phyloP scores from a whole-genome alignment of 1,139 yeast species.

The Magnusiomyces paraingens region DNA sequence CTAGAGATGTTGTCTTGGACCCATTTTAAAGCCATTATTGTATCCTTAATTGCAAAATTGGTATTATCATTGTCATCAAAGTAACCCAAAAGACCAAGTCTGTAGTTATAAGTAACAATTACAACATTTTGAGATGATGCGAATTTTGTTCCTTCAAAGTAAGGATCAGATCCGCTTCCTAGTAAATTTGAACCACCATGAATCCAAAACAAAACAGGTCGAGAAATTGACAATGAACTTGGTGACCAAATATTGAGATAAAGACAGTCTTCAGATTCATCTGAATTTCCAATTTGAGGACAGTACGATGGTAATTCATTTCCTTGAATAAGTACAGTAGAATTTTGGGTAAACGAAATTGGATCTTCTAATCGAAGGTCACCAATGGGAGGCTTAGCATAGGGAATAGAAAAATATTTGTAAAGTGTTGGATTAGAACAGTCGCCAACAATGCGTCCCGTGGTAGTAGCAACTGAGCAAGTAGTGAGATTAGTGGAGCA shows the following conservation, averaged over 20 bases:
- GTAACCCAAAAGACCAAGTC: constrained; percentile 35
- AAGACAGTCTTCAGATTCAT: constrained; percentile 26
- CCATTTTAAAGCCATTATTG: constrained; percentile 34
- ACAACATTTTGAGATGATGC: constrained; percentile 30
- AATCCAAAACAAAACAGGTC: constrained; percentile 35
- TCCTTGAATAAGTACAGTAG: constrained; percentile 5
- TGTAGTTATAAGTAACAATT: constrained; percentile 35
- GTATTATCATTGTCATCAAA: constrained; percentile 26
- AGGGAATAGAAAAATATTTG: constrained; percentile 24
- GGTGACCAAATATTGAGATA: constrained; percentile 27
- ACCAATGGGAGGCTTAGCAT: constrained; percentile 26
- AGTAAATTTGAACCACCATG: constrained; percentile 36
- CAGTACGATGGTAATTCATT: constrained; percentile 21
- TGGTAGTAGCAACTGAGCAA: constrained; percentile 10
- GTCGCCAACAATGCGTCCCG: constrained; percentile 12
- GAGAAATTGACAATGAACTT: constrained; percentile 8
- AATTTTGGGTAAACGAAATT: constrained; percentile 5
- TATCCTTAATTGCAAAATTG: constrained; percentile 35
- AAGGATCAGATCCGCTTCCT: constrained; percentile 31
- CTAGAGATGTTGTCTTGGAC: constrained; percentile 30
- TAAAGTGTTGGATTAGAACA: constrained; percentile 8
- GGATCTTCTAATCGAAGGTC: constrained; percentile 23
- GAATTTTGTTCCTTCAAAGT: constrained; percentile 30
- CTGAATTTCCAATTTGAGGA: constrained; percentile 20
- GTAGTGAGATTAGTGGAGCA: constrained; percentile 3